phyloP scores from a whole-genome alignment of 1,284 basidiomycete species.

The Pseudozyma sp. region DNA sequence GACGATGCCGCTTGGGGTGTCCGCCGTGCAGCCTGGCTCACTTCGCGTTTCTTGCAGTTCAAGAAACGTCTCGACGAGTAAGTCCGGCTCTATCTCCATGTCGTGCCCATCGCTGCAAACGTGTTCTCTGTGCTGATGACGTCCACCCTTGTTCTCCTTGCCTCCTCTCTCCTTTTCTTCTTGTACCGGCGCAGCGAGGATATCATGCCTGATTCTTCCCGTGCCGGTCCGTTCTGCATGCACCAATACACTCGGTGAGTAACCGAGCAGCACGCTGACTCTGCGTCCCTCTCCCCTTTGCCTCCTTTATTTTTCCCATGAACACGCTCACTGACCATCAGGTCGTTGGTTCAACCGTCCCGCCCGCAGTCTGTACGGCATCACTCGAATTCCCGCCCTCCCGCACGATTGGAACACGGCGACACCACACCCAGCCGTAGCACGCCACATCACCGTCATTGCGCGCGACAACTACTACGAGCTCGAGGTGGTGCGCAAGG shows the following conservation, averaged over 20 bases:
- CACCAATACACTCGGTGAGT: constrained; percentile 73
- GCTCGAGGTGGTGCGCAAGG: constrained; percentile 74
- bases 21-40: constrained; percentile 84
- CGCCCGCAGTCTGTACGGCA: constrained; percentile 71
- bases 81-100: constrained; percentile 18
- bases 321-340: constrained; percentile 33
- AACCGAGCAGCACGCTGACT: constrained; percentile 37
- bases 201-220: constrained; percentile 72
- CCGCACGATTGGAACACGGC: constrained; percentile 70
- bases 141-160: not conserved
- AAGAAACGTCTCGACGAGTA: constrained; percentile 77
- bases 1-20: constrained; percentile 79
- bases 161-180: not conserved
- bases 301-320: constrained; percentile 18
- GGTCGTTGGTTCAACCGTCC: constrained; percentile 73
- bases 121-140: constrained; percentile 6
- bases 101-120: no score
- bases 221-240: constrained; percentile 74
- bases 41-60: constrained; percentile 81
- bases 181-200: constrained; percentile 69
- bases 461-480: constrained; percentile 85
- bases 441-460: constrained; percentile 78
- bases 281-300: constrained; percentile 14
- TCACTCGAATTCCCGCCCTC: constrained; percentile 69
- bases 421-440: constrained; percentile 70